Percentiles rank a stretch among this genome's conserved stretches.
Conservation (phyloP, 1,139 yeast genomes). For the Pneumocystis sp. region DNA sequence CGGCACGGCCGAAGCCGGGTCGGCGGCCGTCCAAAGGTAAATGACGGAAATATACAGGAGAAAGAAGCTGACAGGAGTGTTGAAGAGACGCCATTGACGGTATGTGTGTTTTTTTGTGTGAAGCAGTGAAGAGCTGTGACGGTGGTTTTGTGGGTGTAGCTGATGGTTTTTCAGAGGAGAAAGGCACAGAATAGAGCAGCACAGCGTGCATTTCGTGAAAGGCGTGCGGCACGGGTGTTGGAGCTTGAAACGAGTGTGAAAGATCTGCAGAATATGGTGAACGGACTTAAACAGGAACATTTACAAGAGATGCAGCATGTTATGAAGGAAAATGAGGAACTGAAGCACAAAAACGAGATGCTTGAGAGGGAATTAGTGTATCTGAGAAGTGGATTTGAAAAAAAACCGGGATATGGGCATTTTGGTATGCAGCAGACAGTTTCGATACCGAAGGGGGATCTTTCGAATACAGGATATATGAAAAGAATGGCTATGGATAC, state of each 20-base stretch:
- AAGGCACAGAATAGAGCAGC: conserved; percentile 94
- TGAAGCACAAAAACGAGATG: conserved; percentile 25
- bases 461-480: not conserved
- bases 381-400: conserved; percentile 12
- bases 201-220: conserved; percentile 76
- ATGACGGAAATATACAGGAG: not conserved
- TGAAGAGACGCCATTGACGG: not conserved
- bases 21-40: conserved; percentile 6
- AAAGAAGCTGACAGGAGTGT: not conserved
- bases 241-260: conserved; percentile 29
- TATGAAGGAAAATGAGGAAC: conserved; percentile 21
- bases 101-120: not conserved
- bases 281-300: conserved; percentile 30
- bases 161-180: conserved; percentile 31
- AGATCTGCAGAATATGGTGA: conserved; percentile 27
- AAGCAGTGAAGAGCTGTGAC: not conserved
- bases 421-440: not conserved
- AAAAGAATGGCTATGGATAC: not conserved
- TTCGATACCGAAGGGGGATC: not conserved
- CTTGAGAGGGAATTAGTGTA: conserved; percentile 20
- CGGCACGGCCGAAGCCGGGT: conserved; percentile 10
- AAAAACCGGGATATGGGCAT: conserved; percentile 13
- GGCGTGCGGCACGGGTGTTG: conserved; percentile 49
- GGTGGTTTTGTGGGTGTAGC: not conserved
- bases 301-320: conserved; percentile 1